These are phyloP conservation scores for Benincasa hispida DNA, from an alignment of 306 rosid species.

Conservation along the genomic window DNA sequence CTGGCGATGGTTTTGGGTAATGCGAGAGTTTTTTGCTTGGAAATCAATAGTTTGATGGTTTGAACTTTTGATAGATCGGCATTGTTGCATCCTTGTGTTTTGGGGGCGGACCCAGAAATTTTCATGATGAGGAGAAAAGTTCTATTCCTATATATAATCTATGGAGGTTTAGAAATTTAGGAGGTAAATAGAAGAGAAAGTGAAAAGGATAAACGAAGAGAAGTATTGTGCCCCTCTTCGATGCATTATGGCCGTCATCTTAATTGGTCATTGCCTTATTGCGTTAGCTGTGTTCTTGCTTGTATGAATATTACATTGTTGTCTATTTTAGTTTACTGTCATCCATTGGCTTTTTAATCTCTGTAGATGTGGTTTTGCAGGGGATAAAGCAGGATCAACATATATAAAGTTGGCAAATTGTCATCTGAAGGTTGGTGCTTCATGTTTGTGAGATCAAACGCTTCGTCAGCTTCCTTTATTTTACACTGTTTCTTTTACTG, in stretches of 20 bases:
- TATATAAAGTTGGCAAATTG: slow-evolving; percentile 68
- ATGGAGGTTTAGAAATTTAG: background rate
- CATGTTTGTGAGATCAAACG: slow-evolving; percentile 4
- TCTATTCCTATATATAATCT: background rate
- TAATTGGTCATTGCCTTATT: background rate
- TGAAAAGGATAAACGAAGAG: too few relatives aligned
- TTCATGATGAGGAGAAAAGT: background rate
- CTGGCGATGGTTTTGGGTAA: background rate
- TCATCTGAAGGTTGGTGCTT: slow-evolving; percentile 58
- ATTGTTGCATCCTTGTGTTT: background rate
- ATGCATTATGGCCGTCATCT: background rate
- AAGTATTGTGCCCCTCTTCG: background rate
- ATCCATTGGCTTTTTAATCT: background rate
- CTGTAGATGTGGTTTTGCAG: slow-evolving; percentile 24
- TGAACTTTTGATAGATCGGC: background rate
- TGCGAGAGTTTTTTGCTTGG: background rate
- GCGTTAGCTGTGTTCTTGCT: background rate
- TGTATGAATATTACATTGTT: background rate
- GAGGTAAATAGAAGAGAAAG: background rate
- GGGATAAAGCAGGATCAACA: slow-evolving; percentile 72
- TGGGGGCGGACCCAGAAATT: background rate
- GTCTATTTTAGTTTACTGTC: background rate
- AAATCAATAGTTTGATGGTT: background rate
- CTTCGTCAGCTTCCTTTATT: background rate
- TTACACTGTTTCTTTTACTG: background rate